Conservation (phyloP, 208 protist genomes). For the Trichomonas tenax region DNA sequence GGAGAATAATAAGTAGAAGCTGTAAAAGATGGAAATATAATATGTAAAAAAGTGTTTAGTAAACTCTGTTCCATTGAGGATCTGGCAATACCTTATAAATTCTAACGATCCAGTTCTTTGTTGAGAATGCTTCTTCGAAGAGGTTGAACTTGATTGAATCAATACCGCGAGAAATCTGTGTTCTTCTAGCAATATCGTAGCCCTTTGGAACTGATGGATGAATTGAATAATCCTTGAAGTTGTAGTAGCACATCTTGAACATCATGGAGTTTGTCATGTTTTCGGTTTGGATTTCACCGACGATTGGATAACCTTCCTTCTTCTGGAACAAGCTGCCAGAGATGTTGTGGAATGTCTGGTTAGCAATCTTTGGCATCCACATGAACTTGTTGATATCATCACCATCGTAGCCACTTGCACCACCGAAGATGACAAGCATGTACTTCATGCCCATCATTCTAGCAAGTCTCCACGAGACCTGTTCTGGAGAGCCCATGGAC, state of each 20-base stretch:
- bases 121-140: constrained; percentile 69
- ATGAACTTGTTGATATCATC: constrained; percentile 90
- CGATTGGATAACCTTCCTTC: no score
- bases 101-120: constrained; percentile 76
- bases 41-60: not conserved
- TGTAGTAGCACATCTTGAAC: constrained; percentile 8
- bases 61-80: not conserved
- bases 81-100: constrained; percentile 71
- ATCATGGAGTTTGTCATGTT: constrained; percentile 6
- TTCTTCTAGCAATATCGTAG: not conserved
- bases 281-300: not conserved
- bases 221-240: not conserved
- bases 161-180: constrained; percentile 46
- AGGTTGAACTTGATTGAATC: constrained; percentile 54
- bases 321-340: not conserved
- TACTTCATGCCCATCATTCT: constrained; percentile 81
- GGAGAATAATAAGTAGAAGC: no score
- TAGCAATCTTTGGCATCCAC: constrained; percentile 73
- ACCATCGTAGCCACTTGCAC: constrained; percentile 57
- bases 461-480: constrained; percentile 58
- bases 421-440: constrained; percentile 80
- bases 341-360: constrained; percentile 29
- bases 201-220: not conserved
- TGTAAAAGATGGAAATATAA: no score
- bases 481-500: constrained; percentile 58